Evolutionary conservation across 164 flowering plant genomes (phyloP).

Genomic region (Tetracentron sinense): DNA sequence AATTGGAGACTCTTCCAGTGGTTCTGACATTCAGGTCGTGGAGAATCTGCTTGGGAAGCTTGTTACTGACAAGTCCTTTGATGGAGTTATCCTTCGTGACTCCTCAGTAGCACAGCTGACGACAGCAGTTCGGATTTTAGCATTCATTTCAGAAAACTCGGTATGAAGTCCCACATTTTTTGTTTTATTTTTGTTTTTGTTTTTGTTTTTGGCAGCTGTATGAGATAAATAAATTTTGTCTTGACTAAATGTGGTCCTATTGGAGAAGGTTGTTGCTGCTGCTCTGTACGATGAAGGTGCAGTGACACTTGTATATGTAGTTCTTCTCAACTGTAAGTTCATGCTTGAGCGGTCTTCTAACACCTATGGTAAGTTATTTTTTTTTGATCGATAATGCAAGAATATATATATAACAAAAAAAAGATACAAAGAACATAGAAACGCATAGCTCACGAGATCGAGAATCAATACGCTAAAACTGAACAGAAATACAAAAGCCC

Average conservation of each 20-base stretch:
- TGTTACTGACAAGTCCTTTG: constrained; percentile 73
- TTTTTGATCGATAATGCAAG: too few species aligned
- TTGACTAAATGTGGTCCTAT: constrained; percentile 15
- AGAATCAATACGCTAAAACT: too few species aligned
- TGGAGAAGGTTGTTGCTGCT: constrained; percentile 73
- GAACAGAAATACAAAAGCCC: too few species aligned
- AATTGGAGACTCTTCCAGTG: constrained; percentile 59
- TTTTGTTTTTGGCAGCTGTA: too few species aligned
- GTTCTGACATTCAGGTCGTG: constrained; percentile 65
- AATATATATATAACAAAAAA: too few species aligned
- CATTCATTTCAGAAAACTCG: constrained; percentile 86
- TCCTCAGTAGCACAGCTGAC: constrained; percentile 84
- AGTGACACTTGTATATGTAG: constrained; percentile 59
- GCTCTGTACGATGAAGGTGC: constrained; percentile 93
- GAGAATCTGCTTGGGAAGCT: constrained; percentile 81
- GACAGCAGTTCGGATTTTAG: constrained; percentile 82
- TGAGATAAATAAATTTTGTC: background rate
- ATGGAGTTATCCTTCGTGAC: constrained; percentile 79
- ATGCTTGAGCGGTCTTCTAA: constrained; percentile 95
- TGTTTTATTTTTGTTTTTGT: background rate
- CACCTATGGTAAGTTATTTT: constrained; percentile 63
- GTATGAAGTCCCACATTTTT: constrained; percentile 36
- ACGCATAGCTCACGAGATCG: too few species aligned
- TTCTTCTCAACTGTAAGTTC: constrained; percentile 68
- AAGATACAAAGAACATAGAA: too few species aligned